Base-by-base conservation (phyloP, 345 rosid species). In the Euphorbia tirucalli region DNA sequence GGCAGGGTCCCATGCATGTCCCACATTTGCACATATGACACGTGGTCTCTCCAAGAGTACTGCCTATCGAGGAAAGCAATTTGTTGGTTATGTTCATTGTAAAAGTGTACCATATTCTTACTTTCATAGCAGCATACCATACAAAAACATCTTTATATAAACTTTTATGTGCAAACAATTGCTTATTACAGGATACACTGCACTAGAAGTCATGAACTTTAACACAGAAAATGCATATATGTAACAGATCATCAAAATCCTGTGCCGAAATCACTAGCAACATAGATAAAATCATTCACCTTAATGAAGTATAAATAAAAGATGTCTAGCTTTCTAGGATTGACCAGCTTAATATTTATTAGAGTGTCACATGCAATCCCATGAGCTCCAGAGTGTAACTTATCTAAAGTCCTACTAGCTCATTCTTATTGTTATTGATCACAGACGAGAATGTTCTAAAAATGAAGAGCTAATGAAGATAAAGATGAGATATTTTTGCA, bases 1-100 rank as follows among this genome's bases (percentile, higher is more conserved):
- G 93, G 93, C 49, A 89, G 61, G n/a, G 74, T 91, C 96, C 96
- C 92, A 89, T 32, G 93, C 92, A 50, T 86, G 86, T 1, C 81
- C 85, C 52, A 91, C 92, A 39, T 87, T 79, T 32, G 84, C 68
- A 10, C 87, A 87, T 61, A 89, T 70, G n/a, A 89, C 92, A 41
- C 87, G 89, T 13, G 93, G 96, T 49, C 81, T 83, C 8, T 89
- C 92, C 71, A 85, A 70, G 41, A 89, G 89, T 30, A 89, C 78
- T 50, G 86, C 90, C 92, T 91, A 65, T 72, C 55, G 66, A 46
- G 61, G 57, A 7, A 21, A 67, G 0, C 11, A 19, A 25, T 18
- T 28, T 32, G 19, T 46, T 6, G 18, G 59, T 67, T n/a, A 19
- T 28, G 22, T 58, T 31, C 1, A 65, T 44, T 44, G 41, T 61